Percentiles rank a stretch among this genome's conserved stretches.
These are phyloP conservation scores for Metarhizium album DNA, from an alignment of 2,329 filamentous ascomycete genomes.

Conservation along the genomic window DNA sequence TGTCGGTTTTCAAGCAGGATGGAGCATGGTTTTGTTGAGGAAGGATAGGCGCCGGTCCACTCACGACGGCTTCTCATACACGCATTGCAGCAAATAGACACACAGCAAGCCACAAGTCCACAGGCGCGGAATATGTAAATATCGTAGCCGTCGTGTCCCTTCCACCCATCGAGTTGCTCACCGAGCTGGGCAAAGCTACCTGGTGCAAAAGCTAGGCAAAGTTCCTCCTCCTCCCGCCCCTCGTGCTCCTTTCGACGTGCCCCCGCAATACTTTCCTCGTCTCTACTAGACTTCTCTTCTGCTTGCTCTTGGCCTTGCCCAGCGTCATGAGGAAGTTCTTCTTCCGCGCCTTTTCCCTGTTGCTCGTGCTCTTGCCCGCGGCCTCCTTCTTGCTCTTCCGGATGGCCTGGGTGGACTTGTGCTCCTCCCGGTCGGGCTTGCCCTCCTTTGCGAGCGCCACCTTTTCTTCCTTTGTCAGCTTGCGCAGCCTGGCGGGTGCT, in stretches of 20 bases:
- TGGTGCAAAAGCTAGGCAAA: constrained; percentile 7
- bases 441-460: constrained; percentile 74
- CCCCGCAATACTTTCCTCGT: constrained; percentile 69
- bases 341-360: constrained; percentile 90
- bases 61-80: too few relatives aligned
- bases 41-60: too few relatives aligned
- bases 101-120: too few relatives aligned
- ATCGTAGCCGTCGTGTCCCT: too few relatives aligned
- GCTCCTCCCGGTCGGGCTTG: constrained; percentile 65
- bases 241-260: constrained; percentile 74
- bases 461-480: constrained; percentile 81
- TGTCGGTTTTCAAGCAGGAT: too few relatives aligned
- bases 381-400: constrained; percentile 78
- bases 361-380: constrained; percentile 91
- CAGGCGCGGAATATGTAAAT: too few relatives aligned
- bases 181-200: too few relatives aligned
- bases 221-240: constrained; percentile 74
- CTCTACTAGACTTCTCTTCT: constrained; percentile 86
- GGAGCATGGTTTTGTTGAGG: too few relatives aligned
- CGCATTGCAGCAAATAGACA: too few relatives aligned
- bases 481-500: constrained; percentile 69
- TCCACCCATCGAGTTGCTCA: too few relatives aligned
- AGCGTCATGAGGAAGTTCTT: constrained; percentile 99
- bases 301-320: constrained; percentile 89
- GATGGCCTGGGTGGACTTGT: constrained; percentile 77